A percentile compares a stretch with the other conserved stretches of the same genome.
These are phyloP conservation scores for Calonectria ilicicola DNA, from an alignment of 2,329 filamentous ascomycete genomes.

Conservation along the genomic window DNA sequence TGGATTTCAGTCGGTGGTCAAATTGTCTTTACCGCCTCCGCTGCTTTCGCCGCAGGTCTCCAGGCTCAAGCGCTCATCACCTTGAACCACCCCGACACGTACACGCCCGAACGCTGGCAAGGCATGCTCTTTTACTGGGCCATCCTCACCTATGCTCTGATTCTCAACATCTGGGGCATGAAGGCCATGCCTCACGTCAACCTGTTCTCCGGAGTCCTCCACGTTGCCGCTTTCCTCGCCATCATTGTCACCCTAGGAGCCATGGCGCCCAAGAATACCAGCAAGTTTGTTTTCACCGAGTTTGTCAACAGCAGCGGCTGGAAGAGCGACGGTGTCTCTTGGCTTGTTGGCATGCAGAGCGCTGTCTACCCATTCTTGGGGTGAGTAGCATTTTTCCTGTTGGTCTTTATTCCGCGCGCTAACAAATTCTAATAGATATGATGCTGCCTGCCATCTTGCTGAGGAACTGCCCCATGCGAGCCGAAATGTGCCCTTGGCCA, in stretches of 20 bases:
- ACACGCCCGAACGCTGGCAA: slow-evolving; percentile 56
- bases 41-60: slow-evolving; percentile 58
- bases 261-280: slow-evolving; percentile 46
- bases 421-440: slow-evolving; percentile 37
- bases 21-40: slow-evolving; percentile 58
- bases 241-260: slow-evolving; percentile 45
- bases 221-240: slow-evolving; percentile 42
- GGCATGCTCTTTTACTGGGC: slow-evolving; percentile 62
- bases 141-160: slow-evolving; percentile 50
- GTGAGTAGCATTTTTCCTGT: slow-evolving; percentile 32
- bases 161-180: slow-evolving; percentile 56
- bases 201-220: slow-evolving; percentile 39
- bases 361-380: slow-evolving; percentile 50
- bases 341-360: slow-evolving; percentile 48
- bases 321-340: slow-evolving; percentile 46
- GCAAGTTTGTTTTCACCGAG: slow-evolving; percentile 47
- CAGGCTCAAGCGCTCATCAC: slow-evolving; percentile 57
- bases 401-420: background rate
- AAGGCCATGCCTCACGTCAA: slow-evolving; percentile 53
- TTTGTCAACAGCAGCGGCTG: slow-evolving; percentile 48
- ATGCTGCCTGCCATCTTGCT: slow-evolving; percentile 49
- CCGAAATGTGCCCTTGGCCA: slow-evolving; percentile 49
- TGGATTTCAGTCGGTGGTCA: slow-evolving; percentile 62
- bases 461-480: slow-evolving; percentile 49
- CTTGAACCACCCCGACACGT: slow-evolving; percentile 52